Base-by-base conservation (phyloP, 2,329 filamentous ascomycete species). In the Cercospora zeae-maydis region DNA sequence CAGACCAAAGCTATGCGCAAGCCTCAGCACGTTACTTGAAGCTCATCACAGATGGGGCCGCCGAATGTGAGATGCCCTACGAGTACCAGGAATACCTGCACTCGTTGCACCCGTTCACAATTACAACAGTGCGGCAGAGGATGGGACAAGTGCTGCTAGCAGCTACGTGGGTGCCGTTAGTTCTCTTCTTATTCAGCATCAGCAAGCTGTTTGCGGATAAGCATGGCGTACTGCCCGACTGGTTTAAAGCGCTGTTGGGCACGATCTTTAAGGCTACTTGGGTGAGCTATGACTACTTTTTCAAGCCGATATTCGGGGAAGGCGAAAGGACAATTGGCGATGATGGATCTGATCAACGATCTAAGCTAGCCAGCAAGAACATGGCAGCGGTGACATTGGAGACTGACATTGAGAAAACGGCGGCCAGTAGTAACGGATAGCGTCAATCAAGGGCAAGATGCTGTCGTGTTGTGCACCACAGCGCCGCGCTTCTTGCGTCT, bases 21-120 rank as follows among this genome's bases (percentile, higher is more conserved):
- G 84, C 95, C 0, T 96, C 91, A 1, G 81, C 86, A 47, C 87
- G 95, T 11, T 98, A 99, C 75, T 80, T 97, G 24, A 88, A 88
- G 64, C 83, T 97, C 56, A 85, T 99, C 69, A 86, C 83, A 13
- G 85, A 88, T 67, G 95, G 95, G 14, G 93, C 91, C 0, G 78
- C 80, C 1, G 92, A 98, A 75, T 89, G 95, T 73, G 80, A 82
- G n/a, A 81, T 99, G 0, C 95, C 95, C 0, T 77, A 82, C 4
- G 87, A 90, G 59, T 99, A 97, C 73, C 87, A 87, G 69, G 78
- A 79, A 1, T 96, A 93, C 75, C 82, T 99, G 3, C 79, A 83
- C 7, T 78, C 82, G 13, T 81, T 97, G 51, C 83, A 85, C 59
- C 80, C 90, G 0, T 98, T 93, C 75, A 86, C 80, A 0, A 80